A percentile compares a stretch with the other conserved stretches of the same genome.
Evolutionary conservation across 345 rosid species (phyloP).

Genomic region (Alliaria petiolata): DNA sequence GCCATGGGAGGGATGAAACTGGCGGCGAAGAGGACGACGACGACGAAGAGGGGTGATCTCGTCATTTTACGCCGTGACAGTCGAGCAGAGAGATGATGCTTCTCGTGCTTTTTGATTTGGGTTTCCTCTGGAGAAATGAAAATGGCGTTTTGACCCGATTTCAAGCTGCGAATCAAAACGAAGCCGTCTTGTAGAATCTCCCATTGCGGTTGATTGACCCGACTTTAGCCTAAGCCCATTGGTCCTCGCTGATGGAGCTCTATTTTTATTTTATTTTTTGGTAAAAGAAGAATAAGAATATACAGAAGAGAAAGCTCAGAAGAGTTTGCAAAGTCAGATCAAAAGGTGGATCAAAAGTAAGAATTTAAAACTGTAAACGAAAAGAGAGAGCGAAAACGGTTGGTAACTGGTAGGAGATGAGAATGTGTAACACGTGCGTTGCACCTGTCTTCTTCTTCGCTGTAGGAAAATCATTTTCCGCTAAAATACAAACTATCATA

Average conservation of each 20-base stretch:
- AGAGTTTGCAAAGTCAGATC: no score
- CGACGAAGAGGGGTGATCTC: slow-evolving; percentile 16
- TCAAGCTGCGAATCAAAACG: neutral
- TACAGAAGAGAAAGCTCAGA: no score
- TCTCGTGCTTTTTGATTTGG: neutral
- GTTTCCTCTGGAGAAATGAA: neutral
- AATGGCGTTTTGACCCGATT: slow-evolving; percentile 4
- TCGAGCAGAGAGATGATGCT: slow-evolving; percentile 8
- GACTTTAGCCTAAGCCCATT: neutral
- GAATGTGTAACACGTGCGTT: slow-evolving; percentile 27
- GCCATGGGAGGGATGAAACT: slow-evolving; percentile 31
- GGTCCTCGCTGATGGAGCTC: neutral
- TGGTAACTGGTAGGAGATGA: neutral
- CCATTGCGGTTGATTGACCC: neutral
- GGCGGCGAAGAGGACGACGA: slow-evolving; percentile 35
- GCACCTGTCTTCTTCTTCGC: slow-evolving; percentile 4
- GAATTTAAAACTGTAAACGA: neutral
- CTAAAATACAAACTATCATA: neutral
- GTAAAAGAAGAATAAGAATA: no score
- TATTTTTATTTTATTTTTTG: no score
- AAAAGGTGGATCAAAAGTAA: no score
- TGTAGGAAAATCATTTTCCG: neutral
- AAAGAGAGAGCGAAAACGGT: neutral
- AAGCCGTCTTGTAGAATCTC: neutral
- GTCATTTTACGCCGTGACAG: slow-evolving; percentile 16